Evolutionary conservation across 1,284 basidiomycete genomes (phyloP), one percentile per base, ranked within the genome.

Genomic region (Ustilago curta): DNA sequence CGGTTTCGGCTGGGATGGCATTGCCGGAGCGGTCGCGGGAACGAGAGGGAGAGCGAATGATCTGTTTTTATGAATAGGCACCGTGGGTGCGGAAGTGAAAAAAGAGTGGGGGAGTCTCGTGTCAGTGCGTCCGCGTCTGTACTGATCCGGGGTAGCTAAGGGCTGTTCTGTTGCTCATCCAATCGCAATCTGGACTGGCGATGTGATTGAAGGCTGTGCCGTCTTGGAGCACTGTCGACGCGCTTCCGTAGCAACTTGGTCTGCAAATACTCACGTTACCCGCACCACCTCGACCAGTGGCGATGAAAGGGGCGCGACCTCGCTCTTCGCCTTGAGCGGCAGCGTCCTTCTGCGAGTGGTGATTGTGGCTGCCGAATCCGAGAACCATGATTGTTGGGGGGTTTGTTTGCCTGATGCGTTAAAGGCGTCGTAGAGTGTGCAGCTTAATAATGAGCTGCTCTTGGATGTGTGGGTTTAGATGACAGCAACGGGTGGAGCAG

Each of bases 201-300:
- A 37, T 37, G 35, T 16, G 9, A 12, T 37, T 37, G 35, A 37
- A 37, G 4, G 35, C 35, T 37, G 35, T 14, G 35, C 35, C 14
- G 31, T 37, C 35, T 16, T 37, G 9, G 4, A 9, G 11, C 11
- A 2, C 12, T 37, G 35, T 37, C 35, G 35, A 37, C 3, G 35
- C 35, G 35, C 35, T 37, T 37, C 35, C 14, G 35, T 14, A 14
- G 35, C 35, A 37, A 2, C 2, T 37, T 37, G 35, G 12, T 37
- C 12, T 16, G 31, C 18, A n/a, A 12, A 14, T 31, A 81, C 79
- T 69, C 56, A 82, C 79, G 67, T 82, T 82, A 39, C 80, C 80
- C 16, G 78, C 79, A 49, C 80, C 80, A 39, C 80, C 80, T 43
- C 80, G 72, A 47, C 80, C 80, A 19, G 80, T 79, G 35, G 79